These are phyloP conservation scores for Schizonepeta tenuifolia DNA, from an alignment of 257 asterid genomes.

Conservation along the genomic window DNA sequence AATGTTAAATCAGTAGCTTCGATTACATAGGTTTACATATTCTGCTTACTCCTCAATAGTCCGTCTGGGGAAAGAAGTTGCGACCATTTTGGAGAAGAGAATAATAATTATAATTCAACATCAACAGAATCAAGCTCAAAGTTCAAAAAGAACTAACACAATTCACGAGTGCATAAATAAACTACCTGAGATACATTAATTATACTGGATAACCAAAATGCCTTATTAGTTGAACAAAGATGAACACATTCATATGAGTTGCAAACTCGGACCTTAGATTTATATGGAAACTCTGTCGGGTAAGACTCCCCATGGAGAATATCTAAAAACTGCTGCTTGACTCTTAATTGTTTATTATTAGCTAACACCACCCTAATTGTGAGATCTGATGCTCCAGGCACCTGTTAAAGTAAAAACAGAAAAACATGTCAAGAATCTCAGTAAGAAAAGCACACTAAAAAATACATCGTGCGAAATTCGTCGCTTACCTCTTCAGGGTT, in stretches of 20 bases:
- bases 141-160: background rate
- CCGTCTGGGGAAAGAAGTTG: background rate
- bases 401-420: conserved; percentile 43
- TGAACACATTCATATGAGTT: conserved; percentile 1
- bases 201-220: conserved; percentile 2
- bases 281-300: conserved; percentile 70
- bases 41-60: conserved; percentile 3
- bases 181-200: conserved; percentile 9
- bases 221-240: conserved; percentile 8
- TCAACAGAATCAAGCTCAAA: conserved; percentile 7
- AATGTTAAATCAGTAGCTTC: background rate
- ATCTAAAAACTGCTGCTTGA: conserved; percentile 65
- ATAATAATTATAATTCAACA: background rate
- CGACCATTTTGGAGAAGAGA: background rate
- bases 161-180: conserved; percentile 12
- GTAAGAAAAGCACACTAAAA: background rate
- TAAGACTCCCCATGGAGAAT: conserved; percentile 56
- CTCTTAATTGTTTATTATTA: conserved; percentile 53
- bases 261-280: conserved; percentile 61
- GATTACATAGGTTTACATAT: background rate
- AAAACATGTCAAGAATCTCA: conserved; percentile 24
- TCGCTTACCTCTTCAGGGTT: conserved; percentile 56
- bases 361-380: conserved; percentile 70
- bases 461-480: conserved; percentile 14
- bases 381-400: conserved; percentile 67